Conservation (phyloP, 176 grass and related monocot species). For the Rhynchospora breviuscula region DNA sequence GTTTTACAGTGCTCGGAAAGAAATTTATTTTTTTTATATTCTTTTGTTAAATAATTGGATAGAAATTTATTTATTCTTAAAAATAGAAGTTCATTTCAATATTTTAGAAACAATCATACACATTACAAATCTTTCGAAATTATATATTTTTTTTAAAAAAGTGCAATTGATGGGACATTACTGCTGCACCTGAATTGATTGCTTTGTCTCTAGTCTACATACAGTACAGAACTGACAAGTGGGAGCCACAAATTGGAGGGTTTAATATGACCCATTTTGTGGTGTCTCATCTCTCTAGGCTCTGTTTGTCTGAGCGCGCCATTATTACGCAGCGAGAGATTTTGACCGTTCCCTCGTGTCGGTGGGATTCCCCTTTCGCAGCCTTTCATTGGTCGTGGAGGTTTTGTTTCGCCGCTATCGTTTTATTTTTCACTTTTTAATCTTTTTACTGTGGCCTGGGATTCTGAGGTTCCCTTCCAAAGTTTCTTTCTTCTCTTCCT, state of each 20-base stretch:
- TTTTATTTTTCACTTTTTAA: neutral
- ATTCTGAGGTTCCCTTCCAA: neutral
- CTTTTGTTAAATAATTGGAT: neutral
- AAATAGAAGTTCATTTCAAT: neutral
- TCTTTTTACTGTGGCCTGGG: neutral
- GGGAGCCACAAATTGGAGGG: neutral
- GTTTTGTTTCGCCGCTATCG: neutral
- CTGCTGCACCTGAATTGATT: slow-evolving; percentile 21
- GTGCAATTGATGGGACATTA: slow-evolving; percentile 17
- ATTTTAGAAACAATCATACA: neutral
- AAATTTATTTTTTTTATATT: neutral
- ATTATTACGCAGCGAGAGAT: neutral
- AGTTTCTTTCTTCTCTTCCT: neutral
- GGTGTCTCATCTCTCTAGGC: neutral
- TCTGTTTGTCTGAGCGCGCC: slow-evolving; percentile 6
- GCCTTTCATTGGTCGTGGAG: neutral
- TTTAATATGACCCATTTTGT: slow-evolving; percentile 10
- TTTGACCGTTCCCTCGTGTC: slow-evolving; percentile 32
- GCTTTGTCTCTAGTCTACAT: neutral
- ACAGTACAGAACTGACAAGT: neutral
- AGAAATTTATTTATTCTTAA: neutral
- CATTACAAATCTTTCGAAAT: neutral
- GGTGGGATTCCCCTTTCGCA: slow-evolving; percentile 14
- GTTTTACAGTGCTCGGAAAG: neutral
- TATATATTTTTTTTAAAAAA: neutral